Conservation (phyloP, 2,329 filamentous ascomycete genomes). For the Pseudocercospora fuligena region DNA sequence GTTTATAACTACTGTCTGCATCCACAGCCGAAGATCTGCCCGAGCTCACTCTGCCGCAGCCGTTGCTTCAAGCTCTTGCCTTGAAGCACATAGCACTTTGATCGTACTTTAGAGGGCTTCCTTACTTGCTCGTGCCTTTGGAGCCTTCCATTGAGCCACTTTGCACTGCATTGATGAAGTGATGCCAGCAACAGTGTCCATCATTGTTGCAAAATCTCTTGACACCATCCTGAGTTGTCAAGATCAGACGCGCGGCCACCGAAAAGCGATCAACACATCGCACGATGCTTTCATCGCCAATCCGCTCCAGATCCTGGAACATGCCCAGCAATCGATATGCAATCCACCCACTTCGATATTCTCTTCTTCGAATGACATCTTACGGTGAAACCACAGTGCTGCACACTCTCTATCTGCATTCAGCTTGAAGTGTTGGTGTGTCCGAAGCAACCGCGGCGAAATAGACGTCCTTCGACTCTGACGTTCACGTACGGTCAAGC, state of each 20-base stretch:
- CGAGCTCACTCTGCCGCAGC: background rate
- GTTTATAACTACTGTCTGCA: background rate
- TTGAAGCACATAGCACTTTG: background rate
- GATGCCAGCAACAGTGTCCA: too few relatives aligned
- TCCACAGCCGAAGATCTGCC: background rate
- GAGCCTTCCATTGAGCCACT: background rate
- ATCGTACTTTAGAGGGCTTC: too few relatives aligned
- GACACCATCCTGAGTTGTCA: background rate
- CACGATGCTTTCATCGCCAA: too few relatives aligned
- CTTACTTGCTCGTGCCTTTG: background rate
- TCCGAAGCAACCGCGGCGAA: background rate
- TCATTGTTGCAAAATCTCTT: too few relatives aligned
- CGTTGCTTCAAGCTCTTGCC: background rate
- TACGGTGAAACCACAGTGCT: background rate
- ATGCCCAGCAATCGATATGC: too few relatives aligned
- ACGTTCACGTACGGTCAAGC: background rate
- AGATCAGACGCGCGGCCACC: too few relatives aligned
- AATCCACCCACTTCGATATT: too few relatives aligned
- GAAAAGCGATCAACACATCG: background rate
- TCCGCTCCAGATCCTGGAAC: too few relatives aligned
- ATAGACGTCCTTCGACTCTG: background rate
- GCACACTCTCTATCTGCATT: background rate
- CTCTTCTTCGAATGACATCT: too few relatives aligned
- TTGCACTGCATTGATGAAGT: too few relatives aligned
- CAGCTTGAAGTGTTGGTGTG: background rate